Evolutionary conservation across 1,139 yeast genomes (phyloP), one percentile per base, ranked within the genome.

Genomic region (Hyphopichia fennica): DNA sequence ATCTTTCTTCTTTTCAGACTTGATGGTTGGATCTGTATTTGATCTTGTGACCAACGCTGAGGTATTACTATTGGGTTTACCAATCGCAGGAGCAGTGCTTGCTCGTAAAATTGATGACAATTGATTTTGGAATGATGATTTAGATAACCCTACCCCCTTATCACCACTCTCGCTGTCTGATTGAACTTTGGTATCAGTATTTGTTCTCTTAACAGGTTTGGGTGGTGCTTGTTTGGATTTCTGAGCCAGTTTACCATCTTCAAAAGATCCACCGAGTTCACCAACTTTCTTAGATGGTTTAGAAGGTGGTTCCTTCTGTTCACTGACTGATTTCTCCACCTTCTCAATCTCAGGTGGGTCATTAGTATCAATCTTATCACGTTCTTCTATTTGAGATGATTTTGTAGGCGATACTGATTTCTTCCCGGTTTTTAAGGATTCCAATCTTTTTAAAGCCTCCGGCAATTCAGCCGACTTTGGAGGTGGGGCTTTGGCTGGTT

Each of bases 11-110:
- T 40, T 45, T 9, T 17, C 25, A 10, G 18, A 18, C 23, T 50
- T 37, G 10, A 34, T 28, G 8, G 38, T 23, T 28, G 31, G 23
- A 18, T 17, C 37, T 28, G 31, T 6, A 14, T 4, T 28, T 29
- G 14, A 18, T 29, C 13, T 27, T 27, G 41, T 11, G 10, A 22
- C 39, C n/a, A 37, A 15, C 17, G 42, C 16, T n/a, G 34, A 17
- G 7, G 10, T 14, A 34, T 11, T 15, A 16, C 36, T 20, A 13
- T 22, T n/a, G 14, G 46, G n/a, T n/a, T n/a, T n/a, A n/a, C n/a
- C n/a, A n/a, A n/a, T n/a, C n/a, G n/a, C 44, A 0, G 65, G 67
- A 2, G 47, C 58, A 2, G 67, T 62, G 40, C 50, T 57, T 5
- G 62, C 49, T 15, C 63, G 52, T 19, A 62, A 46, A 7, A 62